Evolutionary conservation across 1,284 basidiomycete genomes (phyloP).

Genomic region (Coriolopsis trogii): DNA sequence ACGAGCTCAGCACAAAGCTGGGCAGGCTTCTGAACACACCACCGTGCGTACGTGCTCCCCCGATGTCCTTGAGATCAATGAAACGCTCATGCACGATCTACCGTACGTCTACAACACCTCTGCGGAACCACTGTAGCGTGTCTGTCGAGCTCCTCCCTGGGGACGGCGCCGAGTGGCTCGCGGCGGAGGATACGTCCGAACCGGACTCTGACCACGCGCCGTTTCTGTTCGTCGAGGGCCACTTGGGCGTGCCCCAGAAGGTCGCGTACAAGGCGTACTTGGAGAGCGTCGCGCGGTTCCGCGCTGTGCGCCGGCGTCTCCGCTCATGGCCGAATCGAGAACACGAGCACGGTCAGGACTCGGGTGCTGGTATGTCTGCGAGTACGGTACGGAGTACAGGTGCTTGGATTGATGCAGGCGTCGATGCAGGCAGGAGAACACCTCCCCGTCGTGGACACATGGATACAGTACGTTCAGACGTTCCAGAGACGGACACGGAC

Average conservation of each 20-base stretch:
- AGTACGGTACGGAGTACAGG: too few relatives aligned
- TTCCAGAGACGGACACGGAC: too few relatives aligned
- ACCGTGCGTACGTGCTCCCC: conserved; percentile 17
- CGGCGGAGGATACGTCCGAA: too few relatives aligned
- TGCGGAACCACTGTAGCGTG: conserved; percentile 23
- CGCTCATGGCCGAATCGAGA: conserved; percentile 20
- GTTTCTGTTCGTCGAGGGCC: conserved; percentile 56
- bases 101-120: too few relatives aligned
- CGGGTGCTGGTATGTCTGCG: too few relatives aligned
- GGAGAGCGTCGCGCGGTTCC: conserved; percentile 42
- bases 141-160: conserved; percentile 57
- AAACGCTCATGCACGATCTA: background rate
- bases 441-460: too few relatives aligned
- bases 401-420: too few relatives aligned
- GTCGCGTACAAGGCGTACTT: conserved; percentile 54
- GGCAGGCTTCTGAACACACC: conserved; percentile 19
- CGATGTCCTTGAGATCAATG: too few relatives aligned
- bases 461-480: too few relatives aligned
- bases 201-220: conserved; percentile 36
- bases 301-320: background rate
- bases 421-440: too few relatives aligned
- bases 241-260: conserved; percentile 69
- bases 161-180: conserved; percentile 42
- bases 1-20: conserved; percentile 4
- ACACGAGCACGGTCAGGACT: conserved; percentile 45